Evolutionary conservation across 2,329 filamentous ascomycete genomes (phyloP).

Genomic region (Aspergillus phoenicis): DNA sequence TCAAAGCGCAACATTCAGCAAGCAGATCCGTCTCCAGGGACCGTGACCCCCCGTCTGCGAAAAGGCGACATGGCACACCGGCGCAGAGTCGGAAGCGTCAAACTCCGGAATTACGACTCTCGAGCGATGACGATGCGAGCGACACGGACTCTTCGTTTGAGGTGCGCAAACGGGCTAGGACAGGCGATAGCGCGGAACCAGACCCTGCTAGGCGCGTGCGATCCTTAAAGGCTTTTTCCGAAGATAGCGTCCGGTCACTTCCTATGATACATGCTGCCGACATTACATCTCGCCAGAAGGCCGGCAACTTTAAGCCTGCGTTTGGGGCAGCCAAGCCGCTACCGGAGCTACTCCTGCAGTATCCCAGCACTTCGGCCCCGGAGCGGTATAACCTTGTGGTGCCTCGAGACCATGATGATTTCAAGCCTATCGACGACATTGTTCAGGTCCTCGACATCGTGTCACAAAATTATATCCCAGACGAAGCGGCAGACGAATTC

Average conservation of each 20-base stretch:
- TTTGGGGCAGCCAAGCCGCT: slow-evolving; percentile 50
- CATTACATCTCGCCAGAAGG: slow-evolving; percentile 48
- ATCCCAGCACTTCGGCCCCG: slow-evolving; percentile 71
- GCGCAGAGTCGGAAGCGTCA: slow-evolving; percentile 40
- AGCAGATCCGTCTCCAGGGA: slow-evolving; percentile 37
- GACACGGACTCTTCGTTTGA: slow-evolving; percentile 46
- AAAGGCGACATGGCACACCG: slow-evolving; percentile 35
- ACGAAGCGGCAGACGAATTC: slow-evolving; percentile 67
- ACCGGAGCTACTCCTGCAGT: slow-evolving; percentile 70
- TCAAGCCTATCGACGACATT: slow-evolving; percentile 67
- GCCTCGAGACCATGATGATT: slow-evolving; percentile 77
- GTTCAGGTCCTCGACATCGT: slow-evolving; percentile 69
- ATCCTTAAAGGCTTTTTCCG: slow-evolving; percentile 49
- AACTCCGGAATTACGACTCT: slow-evolving; percentile 42
- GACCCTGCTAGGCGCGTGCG: slow-evolving; percentile 49
- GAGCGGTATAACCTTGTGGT: slow-evolving; percentile 78
- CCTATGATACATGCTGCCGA: slow-evolving; percentile 54
- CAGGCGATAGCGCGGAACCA: slow-evolving; percentile 45
- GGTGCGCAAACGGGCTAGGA: slow-evolving; percentile 46
- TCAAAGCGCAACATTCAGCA: slow-evolving; percentile 27
- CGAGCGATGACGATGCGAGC: slow-evolving; percentile 46
- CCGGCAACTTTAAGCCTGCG: slow-evolving; percentile 55
- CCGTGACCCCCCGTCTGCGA: slow-evolving; percentile 30
- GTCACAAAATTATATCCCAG: slow-evolving; percentile 75
- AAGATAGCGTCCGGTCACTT: slow-evolving; percentile 40